phyloP scores from a whole-genome alignment of 2,329 filamentous ascomycete species.

The Xylaria sp. region DNA sequence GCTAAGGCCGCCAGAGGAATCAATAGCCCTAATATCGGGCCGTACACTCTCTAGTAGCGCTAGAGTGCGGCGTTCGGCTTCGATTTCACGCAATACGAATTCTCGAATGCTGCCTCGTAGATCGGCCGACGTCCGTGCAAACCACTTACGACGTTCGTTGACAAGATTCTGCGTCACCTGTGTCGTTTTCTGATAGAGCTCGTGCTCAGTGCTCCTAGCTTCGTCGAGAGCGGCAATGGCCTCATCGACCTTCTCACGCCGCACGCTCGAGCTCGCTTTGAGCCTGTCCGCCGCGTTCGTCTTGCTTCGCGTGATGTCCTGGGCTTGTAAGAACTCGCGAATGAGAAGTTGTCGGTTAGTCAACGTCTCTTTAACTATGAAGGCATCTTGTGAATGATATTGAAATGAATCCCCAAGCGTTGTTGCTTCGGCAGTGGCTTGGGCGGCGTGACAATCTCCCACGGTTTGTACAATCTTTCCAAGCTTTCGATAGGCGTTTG shows the following conservation, averaged over 20 bases:
- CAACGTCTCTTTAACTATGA: constrained; percentile 97
- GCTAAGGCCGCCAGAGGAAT: constrained; percentile 88
- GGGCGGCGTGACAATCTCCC: constrained; percentile 94
- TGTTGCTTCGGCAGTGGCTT: constrained; percentile 95
- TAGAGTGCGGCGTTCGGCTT: constrained; percentile 90
- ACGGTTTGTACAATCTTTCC: constrained; percentile 93
- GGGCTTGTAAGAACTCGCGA: constrained; percentile 90
- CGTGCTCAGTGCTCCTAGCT: constrained; percentile 81
- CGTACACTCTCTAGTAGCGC: constrained; percentile 93
- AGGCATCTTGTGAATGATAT: constrained; percentile 94
- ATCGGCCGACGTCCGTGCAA: constrained; percentile 84
- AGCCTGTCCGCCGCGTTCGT: constrained; percentile 87
- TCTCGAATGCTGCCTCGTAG: constrained; percentile 86
- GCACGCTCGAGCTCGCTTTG: constrained; percentile 85
- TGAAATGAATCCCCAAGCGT: constrained; percentile 93
- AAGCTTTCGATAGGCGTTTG: constrained; percentile 92
- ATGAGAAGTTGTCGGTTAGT: constrained; percentile 97
- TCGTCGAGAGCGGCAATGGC: constrained; percentile 93
- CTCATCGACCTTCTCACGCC: constrained; percentile 95
- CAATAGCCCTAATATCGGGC: constrained; percentile 91
- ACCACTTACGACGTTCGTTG: constrained; percentile 90
- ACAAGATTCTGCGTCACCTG: constrained; percentile 90
- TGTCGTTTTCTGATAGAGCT: constrained; percentile 85
- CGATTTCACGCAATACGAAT: constrained; percentile 93
- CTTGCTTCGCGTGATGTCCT: constrained; percentile 84